phyloP scores from a whole-genome alignment of 2,329 filamentous ascomycete species.

The Pestalotiopsis sp. region DNA sequence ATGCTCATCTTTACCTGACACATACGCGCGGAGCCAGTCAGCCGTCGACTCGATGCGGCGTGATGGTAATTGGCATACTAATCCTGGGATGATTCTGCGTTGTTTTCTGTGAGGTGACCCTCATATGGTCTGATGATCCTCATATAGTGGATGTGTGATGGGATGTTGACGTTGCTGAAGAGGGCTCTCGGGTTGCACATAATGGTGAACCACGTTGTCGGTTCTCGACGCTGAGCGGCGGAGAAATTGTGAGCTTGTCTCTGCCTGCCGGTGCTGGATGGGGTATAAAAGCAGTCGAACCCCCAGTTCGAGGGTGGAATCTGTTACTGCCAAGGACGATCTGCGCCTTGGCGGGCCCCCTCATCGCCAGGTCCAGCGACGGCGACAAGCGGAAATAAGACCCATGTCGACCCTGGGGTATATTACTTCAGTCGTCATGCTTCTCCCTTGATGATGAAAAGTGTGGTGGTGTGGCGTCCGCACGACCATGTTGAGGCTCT shows the following conservation, averaged over 20 bases:
- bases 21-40: not conserved
- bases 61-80: not conserved
- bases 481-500: slow-evolving; percentile 7
- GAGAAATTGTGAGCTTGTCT: slow-evolving; percentile 5
- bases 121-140: not conserved
- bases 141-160: not conserved
- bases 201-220: not conserved
- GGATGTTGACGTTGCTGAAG: not conserved
- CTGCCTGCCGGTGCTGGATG: not conserved
- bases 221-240: slow-evolving; percentile 7
- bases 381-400: not conserved
- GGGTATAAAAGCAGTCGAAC: not conserved
- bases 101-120: not conserved
- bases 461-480: not conserved
- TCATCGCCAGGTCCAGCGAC: not conserved
- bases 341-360: slow-evolving; percentile 6
- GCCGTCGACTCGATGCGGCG: not conserved
- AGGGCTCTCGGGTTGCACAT: not conserved
- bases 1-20: not conserved
- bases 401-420: not conserved
- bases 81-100: not conserved
- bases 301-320: not conserved
- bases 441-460: not conserved
- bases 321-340: slow-evolving; percentile 12
- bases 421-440: slow-evolving; percentile 13